Percentiles rank a stretch among this genome's conserved stretches.
Evolutionary conservation across 352 stramenopile species (phyloP).

Genomic region (Peronosclerospora sorghi): DNA sequence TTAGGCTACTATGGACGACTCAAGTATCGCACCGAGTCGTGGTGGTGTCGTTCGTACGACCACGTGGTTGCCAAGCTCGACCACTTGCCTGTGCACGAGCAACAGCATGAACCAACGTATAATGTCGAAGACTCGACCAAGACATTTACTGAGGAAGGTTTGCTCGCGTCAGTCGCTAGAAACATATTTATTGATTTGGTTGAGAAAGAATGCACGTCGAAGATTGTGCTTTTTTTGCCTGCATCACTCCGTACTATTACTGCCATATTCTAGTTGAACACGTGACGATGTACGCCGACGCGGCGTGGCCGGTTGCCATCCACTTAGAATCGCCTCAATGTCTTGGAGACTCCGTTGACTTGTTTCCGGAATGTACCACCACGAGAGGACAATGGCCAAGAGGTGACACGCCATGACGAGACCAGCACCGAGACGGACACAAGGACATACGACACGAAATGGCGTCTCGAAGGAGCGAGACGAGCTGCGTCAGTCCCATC

Average conservation of each 20-base stretch:
- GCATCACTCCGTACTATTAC: slow-evolving; percentile 16
- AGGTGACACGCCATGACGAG: slow-evolving; percentile 42
- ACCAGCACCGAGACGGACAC: slow-evolving; percentile 26
- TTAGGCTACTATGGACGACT: slow-evolving; percentile 50
- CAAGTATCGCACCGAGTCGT: slow-evolving; percentile 77
- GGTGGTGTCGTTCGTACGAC: slow-evolving; percentile 75
- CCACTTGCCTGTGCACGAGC: slow-evolving; percentile 5
- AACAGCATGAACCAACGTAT: slow-evolving; percentile 2
- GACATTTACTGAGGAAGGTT: slow-evolving; percentile 4
- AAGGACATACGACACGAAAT: slow-evolving; percentile 29
- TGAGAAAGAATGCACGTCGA: slow-evolving; percentile 11
- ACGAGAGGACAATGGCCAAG: slow-evolving; percentile 32
- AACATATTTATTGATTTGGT: slow-evolving; percentile 19
- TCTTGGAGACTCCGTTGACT: slow-evolving; percentile 65
- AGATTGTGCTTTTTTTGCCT: slow-evolving; percentile 2
- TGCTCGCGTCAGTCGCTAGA: slow-evolving; percentile 6
- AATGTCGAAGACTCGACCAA: slow-evolving; percentile 13
- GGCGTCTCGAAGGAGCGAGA: slow-evolving; percentile 29
- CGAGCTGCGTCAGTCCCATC: slow-evolving; percentile 24
- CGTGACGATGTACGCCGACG: slow-evolving; percentile 32
- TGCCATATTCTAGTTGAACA: slow-evolving; percentile 35
- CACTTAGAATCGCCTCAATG: slow-evolving; percentile 66
- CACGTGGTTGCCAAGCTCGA: slow-evolving; percentile 39
- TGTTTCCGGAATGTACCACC: slow-evolving; percentile 67
- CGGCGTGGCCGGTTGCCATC: slow-evolving; percentile 64